These are phyloP conservation scores for Starmerella potacharoeniae DNA, from an alignment of 805 yeast genomes.

Conservation along the genomic window DNA sequence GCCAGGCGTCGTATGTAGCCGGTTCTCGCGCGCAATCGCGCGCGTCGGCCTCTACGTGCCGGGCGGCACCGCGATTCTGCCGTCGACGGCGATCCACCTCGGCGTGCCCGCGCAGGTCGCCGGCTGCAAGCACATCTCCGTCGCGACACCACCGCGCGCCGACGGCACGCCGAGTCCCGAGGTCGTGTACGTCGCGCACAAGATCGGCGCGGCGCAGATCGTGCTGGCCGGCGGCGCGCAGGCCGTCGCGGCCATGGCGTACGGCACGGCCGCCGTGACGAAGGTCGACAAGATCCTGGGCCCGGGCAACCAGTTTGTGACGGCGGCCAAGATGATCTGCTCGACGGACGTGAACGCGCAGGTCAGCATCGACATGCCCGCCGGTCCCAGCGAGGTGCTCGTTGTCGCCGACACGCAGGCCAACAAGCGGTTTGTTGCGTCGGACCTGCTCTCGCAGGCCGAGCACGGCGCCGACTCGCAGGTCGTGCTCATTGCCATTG, in stretches of 20 bases:
- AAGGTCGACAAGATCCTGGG: conserved; percentile 96
- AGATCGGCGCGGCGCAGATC: conserved; percentile 81
- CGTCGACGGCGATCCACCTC: conserved; percentile 94
- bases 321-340: conserved; percentile 97
- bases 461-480: conserved; percentile 99
- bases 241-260: conserved; percentile 98
- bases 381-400: conserved; percentile 96
- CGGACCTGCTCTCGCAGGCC: conserved; percentile 92
- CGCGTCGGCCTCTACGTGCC: conserved; percentile 94
- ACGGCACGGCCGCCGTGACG: conserved; percentile 85
- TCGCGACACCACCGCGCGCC: conserved; percentile 92
- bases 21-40: conserved; percentile 91
- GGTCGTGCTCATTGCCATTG: conserved; percentile 81
- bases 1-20: conserved; percentile 87
- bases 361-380: conserved; percentile 98
- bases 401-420: conserved; percentile 82
- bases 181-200: conserved; percentile 93
- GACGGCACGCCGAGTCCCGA: conserved; percentile 94
- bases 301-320: conserved; percentile 98
- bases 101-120: conserved; percentile 99
- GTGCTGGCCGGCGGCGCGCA: conserved; percentile 99
- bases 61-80: conserved; percentile 97
- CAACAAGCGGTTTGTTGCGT: conserved; percentile 94
- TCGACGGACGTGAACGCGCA: conserved; percentile 91
- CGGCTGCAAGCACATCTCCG: conserved; percentile 79